Conservation (phyloP, 2,329 filamentous ascomycete species). For the Penicillium sp. region DNA sequence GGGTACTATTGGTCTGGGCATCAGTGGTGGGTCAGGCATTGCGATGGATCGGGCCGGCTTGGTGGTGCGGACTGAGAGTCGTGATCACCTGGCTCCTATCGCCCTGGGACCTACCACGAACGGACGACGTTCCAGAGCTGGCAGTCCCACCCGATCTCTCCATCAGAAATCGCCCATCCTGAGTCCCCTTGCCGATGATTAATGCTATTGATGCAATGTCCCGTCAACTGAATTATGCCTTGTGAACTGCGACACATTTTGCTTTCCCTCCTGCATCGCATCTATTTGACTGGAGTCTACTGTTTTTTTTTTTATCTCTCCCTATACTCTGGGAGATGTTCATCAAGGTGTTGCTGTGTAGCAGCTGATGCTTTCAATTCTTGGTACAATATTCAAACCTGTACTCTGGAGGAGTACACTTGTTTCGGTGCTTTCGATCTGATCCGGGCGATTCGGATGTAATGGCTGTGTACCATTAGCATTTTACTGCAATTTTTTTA, state of each 20-base stretch:
- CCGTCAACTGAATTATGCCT: slow-evolving; percentile 14
- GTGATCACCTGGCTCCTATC: slow-evolving; percentile 68
- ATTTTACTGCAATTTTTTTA: slow-evolving; percentile 13
- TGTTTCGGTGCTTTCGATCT: slow-evolving; percentile 19
- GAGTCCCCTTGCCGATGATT: slow-evolving; percentile 37
- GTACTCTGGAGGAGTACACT: slow-evolving; percentile 27
- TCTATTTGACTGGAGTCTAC: slow-evolving; percentile 25
- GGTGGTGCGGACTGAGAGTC: slow-evolving; percentile 78
- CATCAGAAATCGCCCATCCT: slow-evolving; percentile 38
- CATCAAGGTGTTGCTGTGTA: slow-evolving; percentile 4
- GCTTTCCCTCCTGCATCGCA: slow-evolving; percentile 20
- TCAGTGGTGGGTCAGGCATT: slow-evolving; percentile 35
- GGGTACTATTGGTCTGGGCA: slow-evolving; percentile 37
- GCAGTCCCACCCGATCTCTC: slow-evolving; percentile 49
- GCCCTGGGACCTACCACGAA: slow-evolving; percentile 52
- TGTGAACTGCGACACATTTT: slow-evolving; percentile 2
- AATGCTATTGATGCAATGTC: slow-evolving; percentile 21
- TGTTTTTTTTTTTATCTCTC: neutral
- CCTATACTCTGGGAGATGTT: neutral
- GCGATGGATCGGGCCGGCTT: slow-evolving; percentile 67
- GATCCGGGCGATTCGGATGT: slow-evolving; percentile 21
- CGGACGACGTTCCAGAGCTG: slow-evolving; percentile 44
- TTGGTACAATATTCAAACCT: slow-evolving; percentile 23
- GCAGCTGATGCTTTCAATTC: slow-evolving; percentile 18
- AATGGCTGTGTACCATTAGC: slow-evolving; percentile 23